Base-by-base conservation (phyloP, 164 flowering plant species). In the Macadamia tetraphylla region DNA sequence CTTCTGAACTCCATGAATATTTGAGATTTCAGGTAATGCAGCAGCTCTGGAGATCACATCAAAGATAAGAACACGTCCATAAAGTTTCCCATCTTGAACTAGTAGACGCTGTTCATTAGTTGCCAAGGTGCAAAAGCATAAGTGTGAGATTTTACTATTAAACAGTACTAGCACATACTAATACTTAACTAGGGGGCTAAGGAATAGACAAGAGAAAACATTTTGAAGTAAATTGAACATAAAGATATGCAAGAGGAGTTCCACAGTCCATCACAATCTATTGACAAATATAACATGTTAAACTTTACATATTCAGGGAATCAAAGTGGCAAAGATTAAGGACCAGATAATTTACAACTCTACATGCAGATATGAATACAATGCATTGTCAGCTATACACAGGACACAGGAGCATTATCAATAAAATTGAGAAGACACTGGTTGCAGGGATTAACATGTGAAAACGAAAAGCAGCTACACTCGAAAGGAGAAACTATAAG, bases 61-160 rank as follows among this genome's bases (percentile, higher is more conserved):
- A 82, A 81, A 86, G 9, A 92, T 67, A 75, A 82, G 76, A 72
- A 92, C 94, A 60, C 87, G 83, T 1, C 99, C 99, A 79, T 88
- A 87, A 29, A 94, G 87, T 79, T 92, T 94, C 70, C 99, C 99
- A 80, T 90, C 97, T 86, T 92, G 94, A 74, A 92, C 81, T 76
- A 94, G 79, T 57, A 92, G 83, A 76, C 78, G 79, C 99, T 94
- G 91, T 76, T 58, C 29, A 79, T 60, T 57, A 69, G 66, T 70
- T 67, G 17, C 23, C 62, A 65, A 60, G 57, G 67, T 58, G 59
- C 44, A 71, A 70, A 70, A 52, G 6, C 29, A 66, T 18, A 74
- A 64, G 18, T 42, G 71, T 64, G 73, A 64, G 62, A 68, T 11
- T 53, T 4, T 14, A 66, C 7, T 44, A 67, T 4, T 15, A 29